These are phyloP conservation scores for Helicosporidium sp. DNA, from an alignment of 139 green algal species.

Conservation along the genomic window DNA sequence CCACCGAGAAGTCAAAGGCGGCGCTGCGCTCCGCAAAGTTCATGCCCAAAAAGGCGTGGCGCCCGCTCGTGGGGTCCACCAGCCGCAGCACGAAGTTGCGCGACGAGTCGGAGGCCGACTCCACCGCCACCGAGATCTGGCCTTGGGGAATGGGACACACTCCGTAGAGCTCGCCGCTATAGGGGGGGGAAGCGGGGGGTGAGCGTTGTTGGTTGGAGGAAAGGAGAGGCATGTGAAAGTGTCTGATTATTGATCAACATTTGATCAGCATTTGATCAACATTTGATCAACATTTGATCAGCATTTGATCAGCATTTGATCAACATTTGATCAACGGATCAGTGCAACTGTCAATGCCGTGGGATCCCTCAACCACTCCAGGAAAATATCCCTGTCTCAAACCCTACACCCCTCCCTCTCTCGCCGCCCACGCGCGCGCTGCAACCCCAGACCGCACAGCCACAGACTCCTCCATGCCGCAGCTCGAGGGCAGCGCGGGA, in stretches of 20 bases:
- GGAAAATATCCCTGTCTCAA: not conserved
- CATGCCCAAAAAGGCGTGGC: constrained; percentile 61
- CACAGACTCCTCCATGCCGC: too few species aligned
- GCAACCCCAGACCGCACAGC: too few species aligned
- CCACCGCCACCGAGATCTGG: constrained; percentile 29
- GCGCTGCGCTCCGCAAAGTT: constrained; percentile 45
- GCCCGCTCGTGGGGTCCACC: constrained; percentile 32
- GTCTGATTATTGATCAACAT: too few species aligned
- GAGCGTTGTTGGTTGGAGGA: not conserved
- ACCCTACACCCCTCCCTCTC: too few species aligned
- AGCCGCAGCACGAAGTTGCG: constrained; percentile 62
- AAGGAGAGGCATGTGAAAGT: not conserved
- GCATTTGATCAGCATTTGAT: too few species aligned
- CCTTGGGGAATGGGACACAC: constrained; percentile 37
- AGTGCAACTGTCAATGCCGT: too few species aligned
- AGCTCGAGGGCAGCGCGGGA: too few species aligned
- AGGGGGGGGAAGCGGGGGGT: not conserved
- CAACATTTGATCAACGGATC: too few species aligned
- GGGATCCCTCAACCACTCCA: too few species aligned
- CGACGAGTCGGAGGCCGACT: constrained; percentile 35
- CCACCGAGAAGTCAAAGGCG: constrained; percentile 72
- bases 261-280: too few species aligned
- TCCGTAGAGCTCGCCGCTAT: constrained; percentile 51
- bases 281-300: too few species aligned
- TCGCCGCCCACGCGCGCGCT: too few species aligned